These are phyloP conservation scores for Musa acuminata DNA, from an alignment of 176 grass and related monocot genomes.

Conservation along the genomic window DNA sequence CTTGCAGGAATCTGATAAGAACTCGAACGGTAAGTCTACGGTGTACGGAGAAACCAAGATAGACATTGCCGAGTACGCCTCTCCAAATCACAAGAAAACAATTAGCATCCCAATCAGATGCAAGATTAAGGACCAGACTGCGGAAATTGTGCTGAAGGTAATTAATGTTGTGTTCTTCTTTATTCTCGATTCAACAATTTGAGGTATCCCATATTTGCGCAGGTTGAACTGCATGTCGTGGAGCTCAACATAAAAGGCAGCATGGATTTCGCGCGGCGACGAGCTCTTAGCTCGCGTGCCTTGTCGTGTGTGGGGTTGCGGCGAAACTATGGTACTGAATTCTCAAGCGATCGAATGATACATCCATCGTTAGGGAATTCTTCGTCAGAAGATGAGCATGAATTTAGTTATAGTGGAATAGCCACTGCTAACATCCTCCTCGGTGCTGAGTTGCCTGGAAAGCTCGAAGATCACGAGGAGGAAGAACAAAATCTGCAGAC, in stretches of 20 bases:
- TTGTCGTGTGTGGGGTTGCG: conserved; percentile 9
- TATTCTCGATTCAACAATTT: not conserved
- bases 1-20: conserved; percentile 13
- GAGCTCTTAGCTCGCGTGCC: conserved; percentile 12
- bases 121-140: conserved; percentile 18
- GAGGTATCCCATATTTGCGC: not conserved
- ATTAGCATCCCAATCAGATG: conserved; percentile 24
- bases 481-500: not conserved
- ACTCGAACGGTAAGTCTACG: not conserved
- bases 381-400: conserved; percentile 33
- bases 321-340: not conserved
- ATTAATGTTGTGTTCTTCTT: not conserved
- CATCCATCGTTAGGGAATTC: conserved; percentile 3
- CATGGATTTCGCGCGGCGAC: conserved; percentile 14
- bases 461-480: not conserved
- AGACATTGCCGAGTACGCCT: conserved; percentile 26
- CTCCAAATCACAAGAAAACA: conserved; percentile 2
- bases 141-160: conserved; percentile 27
- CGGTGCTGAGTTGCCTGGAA: conserved; percentile 4
- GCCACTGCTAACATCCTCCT: conserved; percentile 19
- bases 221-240: conserved; percentile 22
- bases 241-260: conserved; percentile 1
- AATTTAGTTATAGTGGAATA: conserved; percentile 26
- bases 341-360: not conserved
- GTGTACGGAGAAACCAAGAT: conserved; percentile 14